Evolutionary conservation across 139 green algal species (phyloP).

Genomic region (Pleodorina starrii): DNA sequence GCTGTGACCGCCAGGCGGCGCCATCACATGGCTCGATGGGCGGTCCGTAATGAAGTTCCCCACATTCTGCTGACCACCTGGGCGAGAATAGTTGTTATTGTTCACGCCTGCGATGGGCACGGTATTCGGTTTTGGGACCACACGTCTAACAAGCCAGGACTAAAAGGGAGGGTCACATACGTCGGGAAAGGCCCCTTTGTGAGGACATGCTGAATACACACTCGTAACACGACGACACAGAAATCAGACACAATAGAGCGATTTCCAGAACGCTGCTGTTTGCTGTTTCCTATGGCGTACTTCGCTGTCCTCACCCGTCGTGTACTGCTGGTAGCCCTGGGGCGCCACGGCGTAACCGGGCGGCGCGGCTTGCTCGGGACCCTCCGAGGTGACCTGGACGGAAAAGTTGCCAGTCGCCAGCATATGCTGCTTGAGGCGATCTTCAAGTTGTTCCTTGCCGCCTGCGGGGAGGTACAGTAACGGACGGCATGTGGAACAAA

Average conservation of each 20-base stretch:
- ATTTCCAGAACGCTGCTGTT: no score
- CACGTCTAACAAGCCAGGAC: no score
- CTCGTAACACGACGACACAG: no score
- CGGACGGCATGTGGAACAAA: not conserved
- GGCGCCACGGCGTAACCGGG: slow-evolving; percentile 26
- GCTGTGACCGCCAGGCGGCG: slow-evolving; percentile 81
- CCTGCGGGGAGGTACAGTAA: not conserved
- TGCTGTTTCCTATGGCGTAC: no score
- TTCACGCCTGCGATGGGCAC: slow-evolving; percentile 74
- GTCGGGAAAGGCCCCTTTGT: no score
- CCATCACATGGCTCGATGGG: slow-evolving; percentile 83
- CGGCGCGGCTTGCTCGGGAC: not conserved
- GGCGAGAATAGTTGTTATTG: slow-evolving; percentile 68
- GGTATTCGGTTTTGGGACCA: no score
- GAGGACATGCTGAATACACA: no score
- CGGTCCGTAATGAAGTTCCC: slow-evolving; percentile 87
- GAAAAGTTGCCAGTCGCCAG: slow-evolving; percentile 38
- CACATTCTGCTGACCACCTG: slow-evolving; percentile 60
- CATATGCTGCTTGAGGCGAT: slow-evolving; percentile 45
- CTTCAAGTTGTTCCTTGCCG: slow-evolving; percentile 17
- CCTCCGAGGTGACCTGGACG: not conserved
- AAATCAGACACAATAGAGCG: no score
- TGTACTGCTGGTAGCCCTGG: slow-evolving; percentile 69
- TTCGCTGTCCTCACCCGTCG: slow-evolving; percentile 25
- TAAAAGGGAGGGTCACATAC: no score